Evolutionary conservation across 192 early-diverging fungal genomes (phyloP), one percentile per base, ranked within the genome.

Genomic region (Geranomyces variabilis): DNA sequence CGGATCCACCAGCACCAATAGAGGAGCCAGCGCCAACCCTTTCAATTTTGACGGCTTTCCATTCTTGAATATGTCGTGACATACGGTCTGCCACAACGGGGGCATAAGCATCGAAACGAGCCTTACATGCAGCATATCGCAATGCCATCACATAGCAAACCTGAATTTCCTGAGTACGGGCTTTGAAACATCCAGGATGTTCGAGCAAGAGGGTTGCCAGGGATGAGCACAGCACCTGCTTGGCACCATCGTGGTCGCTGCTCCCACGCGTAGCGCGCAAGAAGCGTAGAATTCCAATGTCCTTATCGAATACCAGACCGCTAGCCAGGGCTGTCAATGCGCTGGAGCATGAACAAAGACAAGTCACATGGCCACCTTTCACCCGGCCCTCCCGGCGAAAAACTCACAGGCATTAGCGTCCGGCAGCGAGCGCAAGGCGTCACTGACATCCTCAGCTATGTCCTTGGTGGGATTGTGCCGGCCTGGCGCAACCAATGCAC

Each of bases 271-370:
- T 58, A 8, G 47, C 21, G 5, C 64, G 61, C 29, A 81, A 62
- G 41, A 75, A 63, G 5, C 34, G 49, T 12, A 78, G 51, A 31
- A 77, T 46, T 9, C 80, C 80, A 21, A 36, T 24, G 30, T 79
- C 64, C 24, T 46, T 47, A 71, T 81, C 67, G 49, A 81, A 78
- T 14, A 81, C 28, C 14, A 68, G 36, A 12, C 76, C 66, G 34
- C 45, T 47, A 1, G 76, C 75, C 22, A 81, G 51, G 21, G 68
- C 79, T 77, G 59, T 62, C 36, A 41, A 41, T 7, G 36, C 36
- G 10, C 36, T 10, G 10, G 36, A 41, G 36, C 36, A 41, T 41
- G 10, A 41, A 41, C 10, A 41, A 7, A 3, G 36, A 41, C 3
- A 41, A 7, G 10, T 41, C 36, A 41, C 3, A 41, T 10, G 36